Evolutionary conservation across 441 rosid species (phyloP).

Genomic region (Brassica hybrid): DNA sequence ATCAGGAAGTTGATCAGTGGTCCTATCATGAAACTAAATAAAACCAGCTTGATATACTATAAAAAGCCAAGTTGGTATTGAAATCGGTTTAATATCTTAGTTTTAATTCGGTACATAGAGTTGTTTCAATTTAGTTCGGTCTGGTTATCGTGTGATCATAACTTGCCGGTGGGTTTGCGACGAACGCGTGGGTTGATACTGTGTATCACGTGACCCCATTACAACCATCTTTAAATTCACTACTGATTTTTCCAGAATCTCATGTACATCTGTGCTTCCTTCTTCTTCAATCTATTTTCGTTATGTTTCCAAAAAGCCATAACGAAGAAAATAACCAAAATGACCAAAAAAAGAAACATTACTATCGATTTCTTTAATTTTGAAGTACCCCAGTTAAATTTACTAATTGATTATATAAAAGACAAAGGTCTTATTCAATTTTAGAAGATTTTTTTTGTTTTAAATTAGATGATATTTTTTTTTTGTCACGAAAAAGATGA

Average conservation of each 20-base stretch:
- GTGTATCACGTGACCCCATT: slow-evolving; percentile 27
- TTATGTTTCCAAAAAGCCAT: slow-evolving; percentile 26
- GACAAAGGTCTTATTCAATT: too few species aligned
- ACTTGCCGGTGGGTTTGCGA: slow-evolving; percentile 34
- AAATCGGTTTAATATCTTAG: slow-evolving; percentile 6
- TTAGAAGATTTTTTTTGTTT: too few species aligned
- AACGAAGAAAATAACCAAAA: background rate
- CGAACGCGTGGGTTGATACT: slow-evolving; percentile 29
- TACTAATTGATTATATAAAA: too few species aligned
- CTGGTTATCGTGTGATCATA: slow-evolving; percentile 20
- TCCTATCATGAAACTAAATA: slow-evolving; percentile 20
- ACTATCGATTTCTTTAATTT: too few species aligned
- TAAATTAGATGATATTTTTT: too few species aligned
- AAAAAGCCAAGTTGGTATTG: background rate
- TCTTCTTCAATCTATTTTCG: background rate
- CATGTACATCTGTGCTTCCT: slow-evolving; percentile 28
- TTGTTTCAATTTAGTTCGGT: background rate
- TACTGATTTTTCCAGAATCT: slow-evolving; percentile 24
- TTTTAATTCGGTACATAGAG: background rate
- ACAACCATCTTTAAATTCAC: slow-evolving; percentile 26
- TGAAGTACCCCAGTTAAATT: too few species aligned
- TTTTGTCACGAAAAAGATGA: too few species aligned
- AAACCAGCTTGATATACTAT: slow-evolving; percentile 1
- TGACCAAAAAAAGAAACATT: too few species aligned
- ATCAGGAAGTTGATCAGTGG: slow-evolving; percentile 33